Percentiles rank a stretch among this genome's conserved stretches.
Conservation (phyloP, 2,329 filamentous ascomycete species). For the Fusarium pseudocircinatum region DNA sequence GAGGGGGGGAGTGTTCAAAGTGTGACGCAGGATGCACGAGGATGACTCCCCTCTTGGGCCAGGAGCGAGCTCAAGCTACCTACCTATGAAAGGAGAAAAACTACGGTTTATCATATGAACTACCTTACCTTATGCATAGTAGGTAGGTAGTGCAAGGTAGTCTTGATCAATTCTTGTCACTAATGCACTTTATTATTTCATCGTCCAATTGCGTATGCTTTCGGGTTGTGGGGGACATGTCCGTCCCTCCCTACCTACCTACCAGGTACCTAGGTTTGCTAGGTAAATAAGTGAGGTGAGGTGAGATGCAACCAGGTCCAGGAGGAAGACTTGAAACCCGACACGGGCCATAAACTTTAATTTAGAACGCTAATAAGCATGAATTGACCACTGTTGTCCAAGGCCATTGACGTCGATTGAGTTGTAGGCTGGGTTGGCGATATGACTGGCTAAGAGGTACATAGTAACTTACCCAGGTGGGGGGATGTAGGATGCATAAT, state of each 20-base stretch:
- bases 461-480: neutral
- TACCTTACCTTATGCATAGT: too few relatives aligned
- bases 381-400: neutral
- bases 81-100: neutral
- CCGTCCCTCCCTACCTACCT: too few relatives aligned
- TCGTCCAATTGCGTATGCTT: neutral
- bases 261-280: neutral
- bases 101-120: too few relatives aligned
- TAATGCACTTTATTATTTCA: neutral
- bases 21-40: slow-evolving; percentile 16
- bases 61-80: neutral
- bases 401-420: neutral
- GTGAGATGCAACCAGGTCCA: neutral
- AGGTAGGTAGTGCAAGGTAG: neutral
- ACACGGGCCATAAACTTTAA: neutral
- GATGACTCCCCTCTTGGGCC: slow-evolving; percentile 21
- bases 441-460: neutral
- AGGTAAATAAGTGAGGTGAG: neutral
- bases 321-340: neutral
- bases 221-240: slow-evolving; percentile 1
- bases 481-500: neutral
- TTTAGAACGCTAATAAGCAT: neutral
- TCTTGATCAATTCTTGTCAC: neutral
- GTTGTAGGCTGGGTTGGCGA: too few relatives aligned
- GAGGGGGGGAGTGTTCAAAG: neutral